A percentile compares a stretch with the other conserved stretches of the same genome.
Conservation (phyloP, 768 basidiomycete genomes). For the Suillus americanus region DNA sequence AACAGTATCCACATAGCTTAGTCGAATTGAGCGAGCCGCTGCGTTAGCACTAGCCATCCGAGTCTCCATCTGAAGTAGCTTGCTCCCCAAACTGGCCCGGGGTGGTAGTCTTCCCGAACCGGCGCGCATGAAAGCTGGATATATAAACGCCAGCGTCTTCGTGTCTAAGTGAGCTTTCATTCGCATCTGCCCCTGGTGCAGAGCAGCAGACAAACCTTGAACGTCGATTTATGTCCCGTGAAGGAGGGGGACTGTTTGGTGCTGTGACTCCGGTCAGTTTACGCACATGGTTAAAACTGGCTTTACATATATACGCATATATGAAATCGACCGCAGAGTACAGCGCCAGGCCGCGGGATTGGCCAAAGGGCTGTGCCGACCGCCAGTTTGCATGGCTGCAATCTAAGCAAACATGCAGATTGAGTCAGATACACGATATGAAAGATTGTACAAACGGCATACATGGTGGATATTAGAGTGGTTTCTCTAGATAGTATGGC, state of each 20-base stretch:
- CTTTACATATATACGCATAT: no score
- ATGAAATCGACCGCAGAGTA: no score
- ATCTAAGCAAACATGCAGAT: no score
- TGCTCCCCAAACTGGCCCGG: not conserved
- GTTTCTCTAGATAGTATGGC: no score
- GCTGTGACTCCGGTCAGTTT: not conserved
- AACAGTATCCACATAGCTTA: not conserved
- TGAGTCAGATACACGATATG: no score
- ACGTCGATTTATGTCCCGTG: not conserved
- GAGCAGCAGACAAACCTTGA: not conserved
- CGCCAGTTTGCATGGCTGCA: no score
- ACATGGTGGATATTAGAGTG: no score
- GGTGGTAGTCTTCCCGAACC: not conserved
- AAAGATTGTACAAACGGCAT: no score
- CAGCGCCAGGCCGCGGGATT: no score
- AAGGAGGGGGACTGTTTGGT: not conserved
- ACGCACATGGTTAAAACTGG: not conserved
- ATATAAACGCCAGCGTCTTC: not conserved
- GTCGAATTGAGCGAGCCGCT: not conserved
- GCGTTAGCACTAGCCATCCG: not conserved
- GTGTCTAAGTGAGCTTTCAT: not conserved
- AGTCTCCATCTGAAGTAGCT: not conserved
- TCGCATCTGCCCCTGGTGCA: not conserved
- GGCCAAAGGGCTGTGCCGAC: no score
- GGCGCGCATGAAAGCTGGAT: not conserved